Evolutionary conservation across 1,284 basidiomycete genomes (phyloP).

Genomic region (Cryptococcus hybrid): DNA sequence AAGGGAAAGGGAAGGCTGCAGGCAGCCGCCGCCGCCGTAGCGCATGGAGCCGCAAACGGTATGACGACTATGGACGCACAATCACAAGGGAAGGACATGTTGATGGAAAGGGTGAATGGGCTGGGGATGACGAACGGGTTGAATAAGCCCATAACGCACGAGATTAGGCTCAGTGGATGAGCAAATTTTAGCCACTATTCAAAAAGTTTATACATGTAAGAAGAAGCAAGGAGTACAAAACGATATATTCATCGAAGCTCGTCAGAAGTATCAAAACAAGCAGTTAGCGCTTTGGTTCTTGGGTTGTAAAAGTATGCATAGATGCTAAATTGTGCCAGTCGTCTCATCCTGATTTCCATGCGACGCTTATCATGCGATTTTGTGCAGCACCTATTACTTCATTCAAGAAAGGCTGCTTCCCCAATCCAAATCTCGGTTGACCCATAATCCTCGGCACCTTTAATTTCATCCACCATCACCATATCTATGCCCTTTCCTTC

Average conservation of each 20-base stretch:
- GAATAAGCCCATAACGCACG: slow-evolving; percentile 5
- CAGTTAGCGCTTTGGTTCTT: not conserved
- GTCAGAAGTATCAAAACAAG: not conserved
- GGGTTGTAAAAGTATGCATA: slow-evolving; percentile 4
- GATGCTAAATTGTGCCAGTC: not conserved
- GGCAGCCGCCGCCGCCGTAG: not conserved
- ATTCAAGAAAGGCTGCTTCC: slow-evolving; percentile 1
- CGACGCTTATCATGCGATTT: too few relatives aligned
- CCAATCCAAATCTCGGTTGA: slow-evolving; percentile 69
- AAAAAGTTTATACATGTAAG: not conserved
- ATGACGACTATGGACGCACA: not conserved
- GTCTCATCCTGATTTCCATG: not conserved
- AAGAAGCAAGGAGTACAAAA: not conserved
- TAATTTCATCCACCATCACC: slow-evolving; percentile 56
- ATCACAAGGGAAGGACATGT: not conserved
- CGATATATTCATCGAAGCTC: not conserved
- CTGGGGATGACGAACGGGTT: slow-evolving; percentile 3
- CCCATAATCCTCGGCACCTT: slow-evolving; percentile 55
- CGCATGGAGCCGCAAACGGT: not conserved
- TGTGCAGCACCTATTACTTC: not conserved
- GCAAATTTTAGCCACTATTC: not conserved
- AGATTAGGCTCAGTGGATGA: slow-evolving; percentile 13
- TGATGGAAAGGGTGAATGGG: slow-evolving; percentile 1
- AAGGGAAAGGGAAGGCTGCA: slow-evolving; percentile 12
- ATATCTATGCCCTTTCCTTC: slow-evolving; percentile 42